These are phyloP conservation scores for Westerdykella sp. DNA, from an alignment of 2,329 filamentous ascomycete genomes.

Conservation along the genomic window DNA sequence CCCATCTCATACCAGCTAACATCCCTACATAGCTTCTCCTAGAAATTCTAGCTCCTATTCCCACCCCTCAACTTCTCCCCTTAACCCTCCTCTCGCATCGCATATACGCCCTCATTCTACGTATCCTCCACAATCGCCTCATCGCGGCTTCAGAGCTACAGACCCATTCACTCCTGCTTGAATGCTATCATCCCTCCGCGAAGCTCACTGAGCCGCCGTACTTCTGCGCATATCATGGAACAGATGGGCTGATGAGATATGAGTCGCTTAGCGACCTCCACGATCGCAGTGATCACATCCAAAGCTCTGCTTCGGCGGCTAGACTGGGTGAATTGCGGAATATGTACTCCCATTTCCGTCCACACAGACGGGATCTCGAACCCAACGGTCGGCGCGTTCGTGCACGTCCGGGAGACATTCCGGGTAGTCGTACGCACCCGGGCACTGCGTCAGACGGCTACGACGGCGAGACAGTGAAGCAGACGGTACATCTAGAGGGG, in stretches of 20 bases:
- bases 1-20: constrained; percentile 10
- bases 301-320: constrained; percentile 11
- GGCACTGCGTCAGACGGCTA: constrained; percentile 22
- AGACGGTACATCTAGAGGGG: constrained; percentile 60
- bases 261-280: constrained; percentile 29
- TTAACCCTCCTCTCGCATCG: constrained; percentile 56
- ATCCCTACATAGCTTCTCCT: constrained; percentile 35
- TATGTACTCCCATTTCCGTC: constrained; percentile 67
- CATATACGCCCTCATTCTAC: constrained; percentile 57
- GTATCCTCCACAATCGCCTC: constrained; percentile 60
- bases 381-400: constrained; percentile 28
- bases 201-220: constrained; percentile 64
- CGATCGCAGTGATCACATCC: constrained; percentile 4
- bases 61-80: constrained; percentile 44
- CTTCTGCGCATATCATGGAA: constrained; percentile 61
- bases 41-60: constrained; percentile 38
- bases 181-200: constrained; percentile 69
- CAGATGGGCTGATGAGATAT: constrained; percentile 50
- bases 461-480: constrained; percentile 46
- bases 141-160: constrained; percentile 52
- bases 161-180: constrained; percentile 64
- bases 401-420: constrained; percentile 43
- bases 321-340: constrained; percentile 46
- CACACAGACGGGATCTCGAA: constrained; percentile 53
- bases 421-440: constrained; percentile 39